Percentiles rank a stretch among this genome's conserved stretches.
These are phyloP conservation scores for Saccharomyces pastorianus DNA, from an alignment of 1,139 yeast genomes.

Conservation along the genomic window DNA sequence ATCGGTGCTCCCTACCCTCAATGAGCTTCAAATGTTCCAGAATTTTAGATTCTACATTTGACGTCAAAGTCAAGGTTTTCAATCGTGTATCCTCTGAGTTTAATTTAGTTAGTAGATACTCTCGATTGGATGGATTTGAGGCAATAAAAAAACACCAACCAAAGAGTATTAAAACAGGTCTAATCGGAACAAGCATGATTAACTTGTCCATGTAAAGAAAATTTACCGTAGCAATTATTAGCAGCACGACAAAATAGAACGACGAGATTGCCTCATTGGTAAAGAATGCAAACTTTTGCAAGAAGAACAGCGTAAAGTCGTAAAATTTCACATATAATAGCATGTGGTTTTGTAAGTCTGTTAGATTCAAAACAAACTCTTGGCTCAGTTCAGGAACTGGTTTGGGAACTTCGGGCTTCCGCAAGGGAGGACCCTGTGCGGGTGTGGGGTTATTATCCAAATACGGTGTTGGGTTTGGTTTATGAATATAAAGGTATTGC, in stretches of 20 bases:
- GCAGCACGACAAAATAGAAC: conserved; percentile 38
- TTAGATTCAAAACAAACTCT: conserved; percentile 69
- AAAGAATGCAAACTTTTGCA: conserved; percentile 57
- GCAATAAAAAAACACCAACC: conserved; percentile 47
- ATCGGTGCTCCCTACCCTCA: conserved; percentile 32
- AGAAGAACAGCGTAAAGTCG: conserved; percentile 46
- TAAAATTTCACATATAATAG: conserved; percentile 55
- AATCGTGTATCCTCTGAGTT: conserved; percentile 58
- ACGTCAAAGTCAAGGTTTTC: conserved; percentile 39
- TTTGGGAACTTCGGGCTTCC: conserved; percentile 46
- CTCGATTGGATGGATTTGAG: conserved; percentile 51
- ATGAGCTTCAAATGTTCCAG: conserved; percentile 32
- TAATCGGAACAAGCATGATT: conserved; percentile 33
- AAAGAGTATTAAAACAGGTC: conserved; percentile 32
- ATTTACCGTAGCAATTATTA: conserved; percentile 32
- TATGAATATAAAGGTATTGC: conserved; percentile 44
- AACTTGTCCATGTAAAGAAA: conserved; percentile 32
- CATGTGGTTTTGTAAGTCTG: conserved; percentile 82
- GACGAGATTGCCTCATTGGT: conserved; percentile 57
- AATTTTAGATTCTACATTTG: conserved; percentile 38
- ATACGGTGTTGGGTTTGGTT: conserved; percentile 28
- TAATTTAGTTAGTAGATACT: conserved; percentile 37
- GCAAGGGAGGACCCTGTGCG: conserved; percentile 46
- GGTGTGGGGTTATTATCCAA: conserved; percentile 46
- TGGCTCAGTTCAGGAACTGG: conserved; percentile 76